phyloP scores from a whole-genome alignment of 768 basidiomycete species.

The Tylopilus cervinicoccineus region DNA sequence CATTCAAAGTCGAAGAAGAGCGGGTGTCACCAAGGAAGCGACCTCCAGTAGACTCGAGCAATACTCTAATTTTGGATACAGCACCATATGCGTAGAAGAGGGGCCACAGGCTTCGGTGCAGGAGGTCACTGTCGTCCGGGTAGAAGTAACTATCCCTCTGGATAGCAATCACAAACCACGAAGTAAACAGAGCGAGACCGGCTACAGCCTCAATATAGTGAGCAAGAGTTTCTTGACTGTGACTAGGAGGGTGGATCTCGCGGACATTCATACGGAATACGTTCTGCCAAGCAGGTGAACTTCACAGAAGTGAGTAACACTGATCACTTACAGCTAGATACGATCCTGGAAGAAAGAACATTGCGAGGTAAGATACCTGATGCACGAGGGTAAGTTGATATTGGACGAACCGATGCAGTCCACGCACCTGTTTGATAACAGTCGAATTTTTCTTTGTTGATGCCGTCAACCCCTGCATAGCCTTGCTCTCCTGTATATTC shows the following conservation, averaged over 20 bases:
- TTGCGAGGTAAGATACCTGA: slow-evolving; percentile 51
- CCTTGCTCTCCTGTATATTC: slow-evolving; percentile 45
- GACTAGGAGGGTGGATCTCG: slow-evolving; percentile 23
- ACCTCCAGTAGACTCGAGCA: not conserved
- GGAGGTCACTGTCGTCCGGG: slow-evolving; percentile 1
- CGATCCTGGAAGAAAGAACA: slow-evolving; percentile 53
- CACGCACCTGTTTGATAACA: slow-evolving; percentile 20
- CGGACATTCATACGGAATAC: slow-evolving; percentile 25
- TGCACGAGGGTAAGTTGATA: not conserved
- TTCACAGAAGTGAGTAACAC: not conserved
- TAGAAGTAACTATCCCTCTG: slow-evolving; percentile 29
- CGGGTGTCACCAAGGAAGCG: not conserved
- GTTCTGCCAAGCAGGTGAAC: slow-evolving; percentile 26
- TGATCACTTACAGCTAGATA: slow-evolving; percentile 31
- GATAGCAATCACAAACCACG: slow-evolving; percentile 53
- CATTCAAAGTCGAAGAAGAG: not conserved
- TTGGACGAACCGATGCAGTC: not conserved
- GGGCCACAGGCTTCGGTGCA: slow-evolving; percentile 22
- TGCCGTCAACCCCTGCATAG: slow-evolving; percentile 1
- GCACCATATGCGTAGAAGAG: slow-evolving; percentile 10
- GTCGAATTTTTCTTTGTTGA: slow-evolving; percentile 3
- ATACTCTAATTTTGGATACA: not conserved
- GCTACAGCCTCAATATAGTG: slow-evolving; percentile 40
- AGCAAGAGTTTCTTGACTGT: slow-evolving; percentile 28
- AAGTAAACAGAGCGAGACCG: slow-evolving; percentile 43